A percentile compares a stretch with the other conserved stretches of the same genome.
Evolutionary conservation across 2,329 filamentous ascomycete species (phyloP).

Genomic region (Myriosclerotinia curreyana): DNA sequence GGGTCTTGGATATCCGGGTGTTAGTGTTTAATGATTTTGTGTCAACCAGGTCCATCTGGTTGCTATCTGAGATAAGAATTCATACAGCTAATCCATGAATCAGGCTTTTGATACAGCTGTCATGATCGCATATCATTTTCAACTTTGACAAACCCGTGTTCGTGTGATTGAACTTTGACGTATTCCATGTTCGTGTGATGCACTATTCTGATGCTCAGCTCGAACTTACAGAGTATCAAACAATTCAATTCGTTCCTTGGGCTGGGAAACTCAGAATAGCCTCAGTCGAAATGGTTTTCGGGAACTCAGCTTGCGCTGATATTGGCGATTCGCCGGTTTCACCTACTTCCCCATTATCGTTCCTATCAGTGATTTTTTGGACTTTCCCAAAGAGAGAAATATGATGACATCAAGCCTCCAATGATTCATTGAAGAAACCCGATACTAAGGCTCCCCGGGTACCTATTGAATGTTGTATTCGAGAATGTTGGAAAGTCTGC

Average conservation of each 20-base stretch:
- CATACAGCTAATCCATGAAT: neutral
- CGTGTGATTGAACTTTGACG: neutral
- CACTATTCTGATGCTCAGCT: neutral
- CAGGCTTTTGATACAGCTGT: neutral
- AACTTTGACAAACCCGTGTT: neutral
- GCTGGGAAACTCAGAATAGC: neutral
- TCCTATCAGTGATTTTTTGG: neutral
- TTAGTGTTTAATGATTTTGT: constrained; percentile 5
- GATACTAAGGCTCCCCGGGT: neutral
- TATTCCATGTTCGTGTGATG: neutral
- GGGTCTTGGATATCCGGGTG: neutral
- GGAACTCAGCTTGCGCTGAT: neutral
- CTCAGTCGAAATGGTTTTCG: neutral
- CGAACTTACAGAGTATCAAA: neutral
- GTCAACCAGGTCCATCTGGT: neutral
- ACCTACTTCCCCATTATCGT: neutral
- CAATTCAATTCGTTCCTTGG: neutral
- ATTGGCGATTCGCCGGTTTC: neutral
- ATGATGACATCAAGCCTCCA: neutral
- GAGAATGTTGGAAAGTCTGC: neutral
- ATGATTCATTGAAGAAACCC: neutral
- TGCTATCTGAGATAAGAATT: neutral
- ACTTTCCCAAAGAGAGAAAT: neutral
- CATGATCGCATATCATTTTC: neutral
- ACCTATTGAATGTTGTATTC: neutral